A percentile compares a stretch with the other conserved stretches of the same genome.
Evolutionary conservation across 2,329 filamentous ascomycete species (phyloP).

Genomic region (Fusarium temperatum): DNA sequence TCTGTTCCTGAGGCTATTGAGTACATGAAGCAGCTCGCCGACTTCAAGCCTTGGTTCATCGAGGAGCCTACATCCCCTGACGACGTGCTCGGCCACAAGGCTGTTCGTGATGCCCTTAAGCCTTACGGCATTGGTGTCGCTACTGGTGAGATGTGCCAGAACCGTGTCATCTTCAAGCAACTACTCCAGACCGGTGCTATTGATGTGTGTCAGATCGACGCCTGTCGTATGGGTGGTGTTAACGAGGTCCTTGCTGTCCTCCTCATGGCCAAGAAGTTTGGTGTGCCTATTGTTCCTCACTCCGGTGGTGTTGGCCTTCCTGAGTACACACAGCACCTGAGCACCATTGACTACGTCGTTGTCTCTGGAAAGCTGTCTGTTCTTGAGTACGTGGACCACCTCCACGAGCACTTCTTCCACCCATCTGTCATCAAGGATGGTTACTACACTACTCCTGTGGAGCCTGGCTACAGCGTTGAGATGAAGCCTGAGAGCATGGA

Average conservation of each 20-base stretch:
- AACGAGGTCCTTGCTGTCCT: constrained; percentile 93
- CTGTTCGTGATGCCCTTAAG: constrained; percentile 80
- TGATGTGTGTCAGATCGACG: constrained; percentile 89
- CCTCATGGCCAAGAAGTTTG: constrained; percentile 82
- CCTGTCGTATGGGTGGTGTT: constrained; percentile 87
- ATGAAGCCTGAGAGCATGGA: constrained; percentile 93
- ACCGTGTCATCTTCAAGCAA: constrained; percentile 94
- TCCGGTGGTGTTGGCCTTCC: constrained; percentile 89
- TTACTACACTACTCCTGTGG: constrained; percentile 85
- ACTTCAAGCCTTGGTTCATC: constrained; percentile 93
- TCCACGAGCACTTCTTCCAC: constrained; percentile 92
- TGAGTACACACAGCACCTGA: constrained; percentile 93
- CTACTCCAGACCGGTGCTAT: constrained; percentile 82
- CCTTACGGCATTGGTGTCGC: constrained; percentile 83
- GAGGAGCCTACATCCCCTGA: constrained; percentile 93
- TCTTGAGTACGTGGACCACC: constrained; percentile 90
- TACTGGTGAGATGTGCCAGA: constrained; percentile 95
- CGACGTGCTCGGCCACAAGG: constrained; percentile 88
- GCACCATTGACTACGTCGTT: constrained; percentile 91
- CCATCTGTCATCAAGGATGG: constrained; percentile 83
- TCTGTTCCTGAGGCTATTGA: constrained; percentile 87
- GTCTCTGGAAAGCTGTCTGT: constrained; percentile 84
- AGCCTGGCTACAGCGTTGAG: constrained; percentile 90
- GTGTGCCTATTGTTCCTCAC: constrained; percentile 86
- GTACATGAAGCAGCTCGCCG: constrained; percentile 83